Base-by-base conservation (phyloP, 345 rosid species). In the Camelina laxa region DNA sequence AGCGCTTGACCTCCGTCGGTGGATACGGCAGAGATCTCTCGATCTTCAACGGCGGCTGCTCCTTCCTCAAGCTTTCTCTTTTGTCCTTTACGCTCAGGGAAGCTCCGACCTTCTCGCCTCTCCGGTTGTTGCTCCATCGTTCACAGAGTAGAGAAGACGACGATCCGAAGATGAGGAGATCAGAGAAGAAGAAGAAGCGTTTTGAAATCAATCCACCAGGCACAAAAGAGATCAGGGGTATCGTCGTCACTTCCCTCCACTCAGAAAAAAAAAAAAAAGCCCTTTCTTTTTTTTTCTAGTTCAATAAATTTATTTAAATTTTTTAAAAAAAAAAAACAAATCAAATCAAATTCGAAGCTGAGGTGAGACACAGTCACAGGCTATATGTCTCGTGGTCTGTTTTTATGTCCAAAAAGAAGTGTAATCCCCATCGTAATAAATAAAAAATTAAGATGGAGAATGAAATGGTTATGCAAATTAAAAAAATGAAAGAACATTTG, bases 21-120 rank as follows among this genome's bases (percentile, higher is more conserved):
- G 75, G 82, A 76, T 24, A 84, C 78, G 44, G 71, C 73, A 8
- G 93, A 87, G 91, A 86, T 84, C 87, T 86, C 93, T 33, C 56
- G 85, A 51, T 75, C 80, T 73, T 85, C 91, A 4, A 38, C 76
- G 33, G 73, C 77, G 60, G 66, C 67, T 21, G 67, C 79, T 80
- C 89, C 96, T 77, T 87, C 92, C 75, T 92, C 99, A 50, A 95
- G 88, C 72, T 95, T 95, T 59, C 97, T 81, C 83, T 95, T 95
- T 68, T 89, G 98, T 58, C 99, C 97, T 73, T 95, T 95, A 70
- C 91, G 86, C 86, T 92, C 98, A 2, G 87, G 89, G 41, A 83
- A 80, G 73, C 83, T 83, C 67, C 82, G 93, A 60, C 84, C 88
- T 54, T 79, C 85, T 77, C 82, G 82, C 67, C 80, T 80, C 85